A percentile compares a stretch with the other conserved stretches of the same genome.
These are phyloP conservation scores for Daldinia sp. DNA, from an alignment of 2,329 filamentous ascomycete genomes.

Conservation along the genomic window DNA sequence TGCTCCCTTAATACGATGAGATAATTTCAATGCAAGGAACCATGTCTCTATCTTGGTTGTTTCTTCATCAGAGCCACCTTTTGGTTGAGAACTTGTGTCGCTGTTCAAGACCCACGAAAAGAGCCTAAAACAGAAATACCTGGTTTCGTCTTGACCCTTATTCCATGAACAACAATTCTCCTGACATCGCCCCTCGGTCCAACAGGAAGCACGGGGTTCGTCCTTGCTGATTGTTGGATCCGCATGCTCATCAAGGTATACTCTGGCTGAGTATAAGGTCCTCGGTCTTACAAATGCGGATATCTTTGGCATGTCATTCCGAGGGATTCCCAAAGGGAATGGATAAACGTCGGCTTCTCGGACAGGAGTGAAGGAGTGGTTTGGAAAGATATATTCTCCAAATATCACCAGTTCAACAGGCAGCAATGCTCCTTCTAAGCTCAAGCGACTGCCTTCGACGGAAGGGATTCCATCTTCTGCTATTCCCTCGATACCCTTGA, in stretches of 20 bases:
- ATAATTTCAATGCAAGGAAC: not conserved
- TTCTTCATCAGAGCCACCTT: not conserved
- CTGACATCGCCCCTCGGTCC: not conserved
- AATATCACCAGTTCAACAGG: not conserved
- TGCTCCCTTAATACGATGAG: not conserved
- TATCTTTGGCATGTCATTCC: not conserved
- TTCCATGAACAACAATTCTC: not conserved
- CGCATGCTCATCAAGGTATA: not conserved
- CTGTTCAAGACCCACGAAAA: not conserved
- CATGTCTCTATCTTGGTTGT: not conserved
- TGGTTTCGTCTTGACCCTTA: not conserved
- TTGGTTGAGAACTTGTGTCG: not conserved
- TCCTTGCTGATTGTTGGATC: not conserved
- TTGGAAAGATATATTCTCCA: not conserved
- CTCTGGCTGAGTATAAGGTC: not conserved
- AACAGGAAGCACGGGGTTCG: not conserved
- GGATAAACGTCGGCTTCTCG: not conserved
- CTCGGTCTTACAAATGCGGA: not conserved
- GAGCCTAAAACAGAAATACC: not conserved
- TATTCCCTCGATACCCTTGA: not conserved
- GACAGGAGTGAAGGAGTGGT: not conserved
- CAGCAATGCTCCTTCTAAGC: not conserved
- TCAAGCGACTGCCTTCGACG: not conserved
- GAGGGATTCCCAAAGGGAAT: not conserved
- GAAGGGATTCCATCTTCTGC: not conserved